These are phyloP conservation scores for Ogataea allantospora DNA, from an alignment of 805 yeast genomes.

Conservation along the genomic window DNA sequence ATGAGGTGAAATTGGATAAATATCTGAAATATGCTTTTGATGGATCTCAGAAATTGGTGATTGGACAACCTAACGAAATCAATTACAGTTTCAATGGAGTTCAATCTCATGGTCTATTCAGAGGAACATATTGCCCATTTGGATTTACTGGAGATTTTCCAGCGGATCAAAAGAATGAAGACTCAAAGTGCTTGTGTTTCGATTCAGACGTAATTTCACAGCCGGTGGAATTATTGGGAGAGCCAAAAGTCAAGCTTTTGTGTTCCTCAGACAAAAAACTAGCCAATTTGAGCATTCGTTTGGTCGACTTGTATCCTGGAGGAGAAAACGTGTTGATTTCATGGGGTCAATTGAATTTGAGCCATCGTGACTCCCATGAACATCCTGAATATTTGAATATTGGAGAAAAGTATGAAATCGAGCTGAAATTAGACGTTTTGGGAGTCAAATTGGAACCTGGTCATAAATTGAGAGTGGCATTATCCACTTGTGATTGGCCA, in stretches of 20 bases:
- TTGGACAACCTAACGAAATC: conserved; percentile 8
- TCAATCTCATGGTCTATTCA: conserved; percentile 41
- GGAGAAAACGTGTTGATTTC: conserved; percentile 39
- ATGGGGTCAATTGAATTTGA: conserved; percentile 45
- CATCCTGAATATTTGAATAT: conserved; percentile 36
- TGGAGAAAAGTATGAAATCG: conserved; percentile 35
- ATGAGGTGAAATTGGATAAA: conserved; percentile 17
- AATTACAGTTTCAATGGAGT: conserved; percentile 31
- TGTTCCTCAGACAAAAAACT: conserved; percentile 37
- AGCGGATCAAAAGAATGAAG: conserved; percentile 43
- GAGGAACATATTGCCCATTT: conserved; percentile 48
- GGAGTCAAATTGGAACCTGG: conserved; percentile 38
- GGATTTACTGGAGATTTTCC: conserved; percentile 48
- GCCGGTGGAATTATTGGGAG: conserved; percentile 36
- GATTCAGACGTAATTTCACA: conserved; percentile 31
- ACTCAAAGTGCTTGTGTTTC: conserved; percentile 38
- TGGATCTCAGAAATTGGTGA: conserved; percentile 12
- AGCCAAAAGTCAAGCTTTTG: conserved; percentile 34
- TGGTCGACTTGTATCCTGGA: conserved; percentile 40
- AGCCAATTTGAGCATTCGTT: conserved; percentile 40
- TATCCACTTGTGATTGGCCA: conserved; percentile 49
- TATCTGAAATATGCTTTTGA: conserved; percentile 16
- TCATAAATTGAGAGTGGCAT: conserved; percentile 39
- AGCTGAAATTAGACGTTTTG: conserved; percentile 39
- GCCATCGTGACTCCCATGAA: conserved; percentile 42